Base-by-base conservation (phyloP, 1,139 yeast genomes). In the Hyphopichia buzzinii region DNA sequence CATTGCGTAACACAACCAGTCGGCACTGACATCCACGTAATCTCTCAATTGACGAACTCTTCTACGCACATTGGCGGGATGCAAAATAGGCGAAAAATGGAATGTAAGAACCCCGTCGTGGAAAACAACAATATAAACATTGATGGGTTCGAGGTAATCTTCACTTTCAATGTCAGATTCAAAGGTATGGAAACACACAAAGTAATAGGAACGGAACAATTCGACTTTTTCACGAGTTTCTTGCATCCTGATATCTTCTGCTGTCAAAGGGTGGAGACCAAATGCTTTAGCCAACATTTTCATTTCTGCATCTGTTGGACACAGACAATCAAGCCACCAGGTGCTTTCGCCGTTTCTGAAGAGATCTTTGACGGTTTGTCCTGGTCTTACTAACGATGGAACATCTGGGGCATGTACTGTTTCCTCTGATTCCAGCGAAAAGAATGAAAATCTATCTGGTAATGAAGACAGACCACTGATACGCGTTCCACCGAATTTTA, bases 1-100 rank as follows among this genome's bases (percentile, higher is more conserved):
- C 43, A 89, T 62, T 8, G 97, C 97, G 62, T 89, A 89, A 61
- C 96, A 89, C 34, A 89, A 65, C 97, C 97, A 89, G 62, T 89
- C 97, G 2, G 96, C 83, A 42, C 87, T 79, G 10, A 89, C 95
- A 45, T 80, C 81, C 29, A 89, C 90, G 54, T 88, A 88, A 52
- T 87, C 96, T 40, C 94, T 74, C 47, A 89, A 72, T 59, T 89
- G 96, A 49, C 97, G 77, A 33, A 89, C 94, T 64, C 97, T 84
- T 57, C 95, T 76, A 60, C 97, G 77, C 29, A 89, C 97, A 56
- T 82, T 87, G 3, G 92, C 88, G 35, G 92, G 81, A 57, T 89
- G 96, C 19, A 76, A 67, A 26, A 87, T 76, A 10, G 95, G 95
- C 5, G 87, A 74, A 51, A 84, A 88, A 55, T 88, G 96, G 72